Conservation (phyloP, 345 rosid genomes). For the Eucalyptus viminalis region DNA sequence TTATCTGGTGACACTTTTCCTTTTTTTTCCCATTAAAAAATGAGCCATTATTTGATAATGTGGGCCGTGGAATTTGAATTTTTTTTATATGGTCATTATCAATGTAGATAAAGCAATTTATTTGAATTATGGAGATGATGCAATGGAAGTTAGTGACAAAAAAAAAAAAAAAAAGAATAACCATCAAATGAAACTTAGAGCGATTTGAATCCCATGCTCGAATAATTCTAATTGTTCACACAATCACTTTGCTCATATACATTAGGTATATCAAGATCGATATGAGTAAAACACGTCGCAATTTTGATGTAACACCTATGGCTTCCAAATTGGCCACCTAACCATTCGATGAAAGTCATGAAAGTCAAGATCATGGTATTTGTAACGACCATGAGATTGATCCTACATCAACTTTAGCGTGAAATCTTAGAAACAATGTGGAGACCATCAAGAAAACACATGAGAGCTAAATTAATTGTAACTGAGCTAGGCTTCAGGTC, state of each 20-base stretch:
- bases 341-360: not conserved
- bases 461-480: not conserved
- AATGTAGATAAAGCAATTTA: not conserved
- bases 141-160: not conserved
- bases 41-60: not conserved
- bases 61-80: not conserved
- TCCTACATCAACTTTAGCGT: not conserved
- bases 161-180: not conserved
- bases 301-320: not conserved
- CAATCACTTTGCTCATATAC: not conserved
- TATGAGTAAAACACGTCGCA: not conserved
- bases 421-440: not conserved
- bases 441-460: not conserved
- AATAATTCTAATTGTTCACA: not conserved
- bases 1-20: not conserved
- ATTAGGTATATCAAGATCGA: not conserved
- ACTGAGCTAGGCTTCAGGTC: not conserved
- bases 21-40: not conserved
- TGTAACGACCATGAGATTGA: not conserved
- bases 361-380: not conserved
- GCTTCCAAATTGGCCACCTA: not conserved
- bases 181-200: not conserved
- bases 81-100: not conserved
- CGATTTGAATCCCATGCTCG: not conserved
- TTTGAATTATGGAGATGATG: not conserved